Evolutionary conservation across 148 eudicot species (phyloP).

Genomic region (Rhododendron vialii): DNA sequence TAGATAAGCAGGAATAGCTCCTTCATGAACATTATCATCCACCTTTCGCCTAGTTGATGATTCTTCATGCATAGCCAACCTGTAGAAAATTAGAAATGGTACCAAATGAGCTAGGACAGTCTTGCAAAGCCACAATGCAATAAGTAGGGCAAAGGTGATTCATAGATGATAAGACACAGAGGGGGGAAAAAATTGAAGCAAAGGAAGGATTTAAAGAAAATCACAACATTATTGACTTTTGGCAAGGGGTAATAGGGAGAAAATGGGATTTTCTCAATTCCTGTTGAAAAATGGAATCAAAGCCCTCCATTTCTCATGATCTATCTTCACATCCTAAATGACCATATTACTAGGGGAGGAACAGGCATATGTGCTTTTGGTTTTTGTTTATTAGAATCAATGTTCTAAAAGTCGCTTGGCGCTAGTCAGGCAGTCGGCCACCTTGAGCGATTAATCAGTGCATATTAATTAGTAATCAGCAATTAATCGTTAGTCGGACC

Average conservation of each 20-base stretch:
- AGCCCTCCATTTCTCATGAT: background rate
- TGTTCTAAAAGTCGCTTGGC: too few species aligned
- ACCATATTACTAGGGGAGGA: background rate
- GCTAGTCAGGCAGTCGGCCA: too few species aligned
- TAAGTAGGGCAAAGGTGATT: background rate
- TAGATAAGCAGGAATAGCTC: constrained; percentile 88
- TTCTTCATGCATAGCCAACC: constrained; percentile 95
- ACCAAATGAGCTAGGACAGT: background rate
- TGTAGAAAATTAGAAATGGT: constrained; percentile 19
- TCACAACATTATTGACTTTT: background rate
- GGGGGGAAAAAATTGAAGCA: background rate
- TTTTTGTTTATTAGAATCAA: background rate
- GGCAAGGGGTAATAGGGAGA: background rate
- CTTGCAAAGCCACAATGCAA: background rate
- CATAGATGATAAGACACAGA: background rate
- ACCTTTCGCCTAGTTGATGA: constrained; percentile 85
- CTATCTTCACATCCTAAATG: background rate
- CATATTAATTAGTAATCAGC: too few species aligned
- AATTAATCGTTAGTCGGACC: too few species aligned
- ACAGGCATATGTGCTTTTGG: background rate
- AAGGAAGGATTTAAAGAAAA: background rate
- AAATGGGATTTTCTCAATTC: background rate
- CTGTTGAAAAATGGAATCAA: background rate
- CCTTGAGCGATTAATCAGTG: too few species aligned
- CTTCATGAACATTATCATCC: constrained; percentile 89